phyloP scores from a whole-genome alignment of 805 yeast genomes.

The Brettanomyces custersianus region DNA sequence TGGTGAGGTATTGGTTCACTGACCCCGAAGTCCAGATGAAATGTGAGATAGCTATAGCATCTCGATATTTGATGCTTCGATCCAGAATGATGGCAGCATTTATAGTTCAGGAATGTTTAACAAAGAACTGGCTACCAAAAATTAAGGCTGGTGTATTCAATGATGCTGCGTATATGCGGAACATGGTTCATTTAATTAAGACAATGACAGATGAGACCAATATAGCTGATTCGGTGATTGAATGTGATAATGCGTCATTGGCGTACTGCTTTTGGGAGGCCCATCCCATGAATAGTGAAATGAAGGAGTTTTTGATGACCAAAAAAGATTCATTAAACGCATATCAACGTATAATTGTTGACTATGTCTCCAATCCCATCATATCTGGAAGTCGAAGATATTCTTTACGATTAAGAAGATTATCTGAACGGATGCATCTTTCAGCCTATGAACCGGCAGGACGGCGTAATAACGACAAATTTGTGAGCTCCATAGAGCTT shows the following conservation, averaged over 20 bases:
- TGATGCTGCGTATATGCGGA: conserved; percentile 9
- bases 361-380: conserved; percentile 7
- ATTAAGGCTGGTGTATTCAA: conserved; percentile 5
- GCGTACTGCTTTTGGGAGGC: conserved; percentile 21
- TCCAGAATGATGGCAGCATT: conserved; percentile 9
- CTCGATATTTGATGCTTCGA: conserved; percentile 16
- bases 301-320: conserved; percentile 6
- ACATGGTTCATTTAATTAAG: conserved; percentile 14
- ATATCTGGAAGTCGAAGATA: conserved; percentile 7
- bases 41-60: conserved; percentile 15
- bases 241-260: conserved; percentile 7
- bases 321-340: conserved; percentile 1
- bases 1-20: conserved; percentile 5
- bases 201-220: conserved; percentile 6
- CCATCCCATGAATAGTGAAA: conserved; percentile 10
- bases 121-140: conserved; percentile 16
- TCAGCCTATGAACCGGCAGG: conserved; percentile 1
- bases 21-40: conserved; percentile 10
- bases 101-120: conserved; percentile 9
- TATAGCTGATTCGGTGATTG: conserved; percentile 9
- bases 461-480: conserved; percentile 6
- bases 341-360: conserved; percentile 7
- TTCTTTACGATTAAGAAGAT: conserved; percentile 5
- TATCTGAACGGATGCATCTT: conserved; percentile 9
- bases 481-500: conserved; percentile 10